Percentiles rank a stretch among this genome's conserved stretches.
phyloP scores from a whole-genome alignment of 768 basidiomycete species.

The Butyriboletus loyo region DNA sequence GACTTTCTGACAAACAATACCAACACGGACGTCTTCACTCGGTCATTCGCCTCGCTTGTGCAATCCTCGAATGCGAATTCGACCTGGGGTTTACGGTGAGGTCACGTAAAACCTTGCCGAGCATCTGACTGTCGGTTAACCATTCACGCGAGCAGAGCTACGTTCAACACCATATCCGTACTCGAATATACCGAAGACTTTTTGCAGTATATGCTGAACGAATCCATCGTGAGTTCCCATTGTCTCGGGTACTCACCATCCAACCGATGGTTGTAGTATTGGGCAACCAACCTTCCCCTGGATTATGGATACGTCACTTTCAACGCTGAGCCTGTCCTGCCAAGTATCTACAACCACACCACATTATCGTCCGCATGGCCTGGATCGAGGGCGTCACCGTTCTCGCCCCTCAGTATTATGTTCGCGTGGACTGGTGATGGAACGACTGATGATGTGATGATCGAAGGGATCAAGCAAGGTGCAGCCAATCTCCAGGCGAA shows the following conservation, averaged over 20 bases:
- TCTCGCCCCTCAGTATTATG: slow-evolving; percentile 47
- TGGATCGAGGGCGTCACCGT: slow-evolving; percentile 34
- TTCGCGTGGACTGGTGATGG: slow-evolving; percentile 43
- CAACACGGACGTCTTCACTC: slow-evolving; percentile 13
- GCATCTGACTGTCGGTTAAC: neutral
- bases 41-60: slow-evolving; percentile 27
- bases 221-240: slow-evolving; percentile 15
- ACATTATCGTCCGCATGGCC: slow-evolving; percentile 46
- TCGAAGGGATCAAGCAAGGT: slow-evolving; percentile 39
- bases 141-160: slow-evolving; percentile 11
- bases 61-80: slow-evolving; percentile 16
- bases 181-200: slow-evolving; percentile 17
- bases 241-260: neutral
- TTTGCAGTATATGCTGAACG: slow-evolving; percentile 16
- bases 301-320: slow-evolving; percentile 42
- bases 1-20: slow-evolving; percentile 25
- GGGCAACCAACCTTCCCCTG: slow-evolving; percentile 38
- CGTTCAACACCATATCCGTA: slow-evolving; percentile 27
- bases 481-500: slow-evolving; percentile 39
- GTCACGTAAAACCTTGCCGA: neutral
- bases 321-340: slow-evolving; percentile 51
- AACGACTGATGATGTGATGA: slow-evolving; percentile 38
- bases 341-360: slow-evolving; percentile 38
- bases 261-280: slow-evolving; percentile 32
- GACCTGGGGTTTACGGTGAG: slow-evolving; percentile 25